Evolutionary conservation across 768 basidiomycete genomes (phyloP).

Genomic region (Lactarius indigo): DNA sequence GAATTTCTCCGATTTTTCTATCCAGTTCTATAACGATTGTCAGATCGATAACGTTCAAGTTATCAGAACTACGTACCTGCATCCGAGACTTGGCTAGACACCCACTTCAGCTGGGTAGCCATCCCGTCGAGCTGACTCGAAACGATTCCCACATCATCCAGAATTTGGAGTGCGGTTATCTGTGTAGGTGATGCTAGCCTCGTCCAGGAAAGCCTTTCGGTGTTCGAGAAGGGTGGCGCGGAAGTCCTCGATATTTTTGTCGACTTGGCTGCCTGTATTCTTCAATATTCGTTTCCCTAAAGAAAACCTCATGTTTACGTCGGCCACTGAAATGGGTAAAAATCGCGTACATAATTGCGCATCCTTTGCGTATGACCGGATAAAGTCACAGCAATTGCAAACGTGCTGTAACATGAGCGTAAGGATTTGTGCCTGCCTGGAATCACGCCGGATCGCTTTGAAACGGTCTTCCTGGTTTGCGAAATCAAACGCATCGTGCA

Average conservation of each 20-base stretch:
- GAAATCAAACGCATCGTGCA: background rate
- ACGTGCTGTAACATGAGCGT: background rate
- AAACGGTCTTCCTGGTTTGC: background rate
- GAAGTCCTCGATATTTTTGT: background rate
- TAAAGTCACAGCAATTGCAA: background rate
- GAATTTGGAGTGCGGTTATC: background rate
- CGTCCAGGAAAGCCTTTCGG: background rate
- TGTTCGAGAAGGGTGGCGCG: background rate
- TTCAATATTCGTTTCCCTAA: background rate
- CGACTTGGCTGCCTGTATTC: background rate
- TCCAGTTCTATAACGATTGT: background rate
- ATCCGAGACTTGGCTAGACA: background rate
- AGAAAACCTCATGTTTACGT: background rate
- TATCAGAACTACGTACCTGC: background rate
- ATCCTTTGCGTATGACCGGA: background rate
- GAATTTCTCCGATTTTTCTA: background rate
- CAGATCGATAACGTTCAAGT: background rate
- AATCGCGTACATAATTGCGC: background rate
- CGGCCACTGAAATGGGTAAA: background rate
- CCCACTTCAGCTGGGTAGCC: background rate
- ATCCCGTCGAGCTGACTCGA: background rate
- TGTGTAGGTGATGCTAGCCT: background rate
- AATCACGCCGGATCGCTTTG: background rate
- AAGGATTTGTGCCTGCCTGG: background rate
- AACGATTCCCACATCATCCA: background rate